Evolutionary conservation across 129 eudicot species (phyloP), one percentile per base, ranked within the genome.

Genomic region (Artemisia tridentata): DNA sequence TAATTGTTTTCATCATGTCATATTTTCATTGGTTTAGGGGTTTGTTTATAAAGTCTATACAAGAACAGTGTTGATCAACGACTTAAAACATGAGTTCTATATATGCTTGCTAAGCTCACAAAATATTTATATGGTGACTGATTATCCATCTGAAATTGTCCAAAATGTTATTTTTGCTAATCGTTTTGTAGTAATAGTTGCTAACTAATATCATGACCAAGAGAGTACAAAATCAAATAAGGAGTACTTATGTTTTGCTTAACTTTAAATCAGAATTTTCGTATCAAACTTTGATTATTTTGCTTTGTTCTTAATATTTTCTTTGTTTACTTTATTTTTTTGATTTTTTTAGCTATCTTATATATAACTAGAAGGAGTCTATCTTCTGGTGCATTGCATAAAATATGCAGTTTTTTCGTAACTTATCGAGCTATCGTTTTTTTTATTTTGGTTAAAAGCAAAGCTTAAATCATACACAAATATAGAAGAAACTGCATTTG

Each of bases 351-450:
- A 29, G 15, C 2, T n/a, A 3, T 60, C 56, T 38, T 38, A 38
- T 38, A 46, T 46, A 46, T 46, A 49, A 49, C 61, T 16, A 25
- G 47, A 50, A 67, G 27, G 19, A 51, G 46, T 14, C 4, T 1
- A 29, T 29, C 45, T 60, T 23, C 15, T 27, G 8, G 56, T 11
- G 56, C 8, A 15, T 15, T 19, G 0, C 56, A 51, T 51, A 5
- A n/a, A 50, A 50, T 50, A 50, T 66, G 57, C 12, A 47, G n/a
- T 48, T 68, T 29, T 50, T 68, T 14, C 66, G 7, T 41, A n/a
- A 11, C 25, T 43, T 17, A 38, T 47, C 0, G 41, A 49, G n/a
- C 34, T 15, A 11, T 67, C 25, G 4, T 27, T 21, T 25, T 1
- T 1, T 72, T 46, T 14, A 14, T 29, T 57, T 45, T 20, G 63